Evolutionary conservation across 495 filamentous ascomycete species (phyloP).

Genomic region (Podospora comata): DNA sequence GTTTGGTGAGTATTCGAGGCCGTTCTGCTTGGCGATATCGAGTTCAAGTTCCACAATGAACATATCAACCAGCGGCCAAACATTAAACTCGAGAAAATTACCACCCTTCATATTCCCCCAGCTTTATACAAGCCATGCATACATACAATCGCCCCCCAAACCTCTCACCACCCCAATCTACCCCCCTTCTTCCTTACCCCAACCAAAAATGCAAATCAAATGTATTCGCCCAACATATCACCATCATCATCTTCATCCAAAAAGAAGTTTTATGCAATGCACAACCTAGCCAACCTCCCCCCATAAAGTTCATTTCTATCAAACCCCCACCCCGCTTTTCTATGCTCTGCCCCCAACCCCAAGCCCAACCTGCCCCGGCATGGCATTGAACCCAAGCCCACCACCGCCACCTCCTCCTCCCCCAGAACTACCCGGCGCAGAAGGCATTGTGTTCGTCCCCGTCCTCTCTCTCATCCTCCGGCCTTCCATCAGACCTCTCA

Average conservation of each 20-base stretch:
- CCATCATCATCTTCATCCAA: neutral
- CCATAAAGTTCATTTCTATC: neutral
- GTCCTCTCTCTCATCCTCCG: conserved; percentile 72
- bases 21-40: too few species aligned
- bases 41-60: too few species aligned
- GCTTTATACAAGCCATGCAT: neutral
- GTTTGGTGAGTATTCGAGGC: too few species aligned
- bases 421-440: neutral
- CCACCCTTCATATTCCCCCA: neutral
- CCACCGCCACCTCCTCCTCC: neutral
- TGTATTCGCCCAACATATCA: neutral
- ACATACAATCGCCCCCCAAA: neutral
- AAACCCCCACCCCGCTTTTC: neutral
- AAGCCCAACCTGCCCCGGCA: conserved; percentile 23
- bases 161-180: neutral
- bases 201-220: neutral
- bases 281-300: neutral
- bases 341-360: conserved; percentile 24
- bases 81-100: neutral
- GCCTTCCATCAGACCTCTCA: conserved; percentile 94
- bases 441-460: conserved; percentile 24
- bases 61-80: neutral
- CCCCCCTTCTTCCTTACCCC: neutral
- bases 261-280: neutral
- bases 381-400: neutral